Evolutionary conservation across 2,329 filamentous ascomycete genomes (phyloP).

Genomic region (Xylariaceae sp.): DNA sequence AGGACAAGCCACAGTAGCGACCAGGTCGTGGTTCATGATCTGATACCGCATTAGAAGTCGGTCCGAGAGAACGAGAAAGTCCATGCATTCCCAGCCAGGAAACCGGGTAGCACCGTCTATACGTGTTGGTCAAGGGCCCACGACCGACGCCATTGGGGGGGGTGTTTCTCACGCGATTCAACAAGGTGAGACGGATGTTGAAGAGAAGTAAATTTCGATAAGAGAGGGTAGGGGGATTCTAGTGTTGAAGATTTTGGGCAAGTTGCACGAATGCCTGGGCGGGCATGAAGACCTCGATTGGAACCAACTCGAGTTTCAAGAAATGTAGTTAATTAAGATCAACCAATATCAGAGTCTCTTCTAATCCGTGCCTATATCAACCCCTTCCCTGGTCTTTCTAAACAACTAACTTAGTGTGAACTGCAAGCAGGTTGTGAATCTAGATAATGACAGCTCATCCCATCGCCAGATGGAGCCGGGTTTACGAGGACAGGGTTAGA

Average conservation of each 20-base stretch:
- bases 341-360: background rate
- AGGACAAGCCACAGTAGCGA: slow-evolving; percentile 8
- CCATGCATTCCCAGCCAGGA: slow-evolving; percentile 7
- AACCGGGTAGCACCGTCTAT: background rate
- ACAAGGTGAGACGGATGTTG: background rate
- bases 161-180: background rate
- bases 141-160: background rate
- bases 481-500: background rate
- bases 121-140: background rate
- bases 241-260: background rate
- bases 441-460: background rate
- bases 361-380: background rate
- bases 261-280: background rate
- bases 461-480: background rate
- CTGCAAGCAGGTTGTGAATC: background rate
- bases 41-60: slow-evolving; percentile 12
- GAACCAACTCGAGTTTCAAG: background rate
- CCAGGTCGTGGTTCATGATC: slow-evolving; percentile 14
- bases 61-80: slow-evolving; percentile 12
- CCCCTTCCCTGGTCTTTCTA: background rate
- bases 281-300: background rate
- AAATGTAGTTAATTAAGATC: slow-evolving; percentile 10
- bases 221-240: background rate
- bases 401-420: background rate
- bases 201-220: background rate